Conservation (phyloP, 345 rosid genomes). For the Clausena lansium region DNA sequence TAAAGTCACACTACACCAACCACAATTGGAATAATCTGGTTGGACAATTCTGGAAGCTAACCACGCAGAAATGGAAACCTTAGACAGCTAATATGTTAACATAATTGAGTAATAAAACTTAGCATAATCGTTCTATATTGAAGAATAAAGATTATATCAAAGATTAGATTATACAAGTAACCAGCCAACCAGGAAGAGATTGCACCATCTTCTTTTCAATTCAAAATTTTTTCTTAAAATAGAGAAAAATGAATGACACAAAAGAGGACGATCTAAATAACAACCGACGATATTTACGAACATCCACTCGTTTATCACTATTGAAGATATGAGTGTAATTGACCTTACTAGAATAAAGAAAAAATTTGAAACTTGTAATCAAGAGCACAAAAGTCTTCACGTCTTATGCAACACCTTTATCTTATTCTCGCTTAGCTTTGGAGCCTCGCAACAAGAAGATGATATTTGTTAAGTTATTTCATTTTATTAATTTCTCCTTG, state of each 20-base stretch:
- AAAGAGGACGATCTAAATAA: neutral
- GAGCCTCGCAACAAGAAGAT: neutral
- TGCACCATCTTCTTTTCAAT: neutral
- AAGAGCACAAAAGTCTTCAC: neutral
- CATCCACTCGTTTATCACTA: neutral
- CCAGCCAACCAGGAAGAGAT: neutral
- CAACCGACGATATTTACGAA: neutral
- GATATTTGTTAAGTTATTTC: neutral
- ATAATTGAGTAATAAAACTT: neutral
- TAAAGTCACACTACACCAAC: slow-evolving; percentile 31
- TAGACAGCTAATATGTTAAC: neutral
- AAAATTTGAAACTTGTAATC: neutral
- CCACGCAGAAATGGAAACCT: slow-evolving; percentile 12
- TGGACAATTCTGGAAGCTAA: slow-evolving; percentile 11
- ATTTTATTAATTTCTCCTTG: neutral
- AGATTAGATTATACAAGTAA: neutral
- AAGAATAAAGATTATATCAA: neutral
- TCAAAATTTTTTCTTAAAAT: neutral
- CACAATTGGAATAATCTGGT: slow-evolving; percentile 16
- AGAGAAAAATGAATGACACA: neutral
- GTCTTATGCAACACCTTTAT: neutral
- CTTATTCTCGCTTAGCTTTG: neutral
- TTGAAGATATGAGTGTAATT: neutral
- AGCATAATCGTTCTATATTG: neutral
- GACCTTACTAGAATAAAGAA: neutral